Evolutionary conservation across 805 yeast genomes (phyloP).

Genomic region (Lipomyces starkeyi): DNA sequence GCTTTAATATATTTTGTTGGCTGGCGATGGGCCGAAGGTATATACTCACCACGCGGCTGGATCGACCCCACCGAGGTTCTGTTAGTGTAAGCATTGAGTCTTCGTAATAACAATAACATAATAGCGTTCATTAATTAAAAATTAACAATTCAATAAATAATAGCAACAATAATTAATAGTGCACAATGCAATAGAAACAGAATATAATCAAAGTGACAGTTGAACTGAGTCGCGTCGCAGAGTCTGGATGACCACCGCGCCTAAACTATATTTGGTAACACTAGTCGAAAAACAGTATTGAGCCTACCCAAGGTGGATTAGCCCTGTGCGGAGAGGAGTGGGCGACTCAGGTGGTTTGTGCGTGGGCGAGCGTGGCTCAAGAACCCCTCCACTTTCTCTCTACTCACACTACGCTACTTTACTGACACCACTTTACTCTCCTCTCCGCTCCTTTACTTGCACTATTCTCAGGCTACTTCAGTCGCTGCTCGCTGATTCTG

Average conservation of each 20-base stretch:
- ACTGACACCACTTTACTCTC: neutral
- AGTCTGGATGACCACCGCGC: neutral
- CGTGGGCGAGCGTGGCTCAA: neutral
- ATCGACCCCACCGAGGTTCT: neutral
- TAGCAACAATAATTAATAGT: neutral
- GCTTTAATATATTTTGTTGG: neutral
- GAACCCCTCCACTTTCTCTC: constrained; percentile 2
- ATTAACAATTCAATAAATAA: neutral
- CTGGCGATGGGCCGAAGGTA: neutral
- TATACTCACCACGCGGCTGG: neutral
- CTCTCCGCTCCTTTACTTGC: constrained; percentile 2
- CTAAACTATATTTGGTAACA: neutral
- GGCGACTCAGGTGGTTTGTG: neutral
- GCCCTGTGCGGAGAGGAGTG: neutral
- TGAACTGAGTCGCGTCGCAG: neutral
- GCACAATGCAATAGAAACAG: neutral
- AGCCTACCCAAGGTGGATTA: neutral
- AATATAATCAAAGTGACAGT: neutral
- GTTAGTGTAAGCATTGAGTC: too few species aligned
- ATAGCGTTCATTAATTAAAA: neutral
- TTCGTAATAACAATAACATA: too few species aligned
- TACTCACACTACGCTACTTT: neutral
- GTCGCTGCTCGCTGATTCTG: constrained; percentile 10
- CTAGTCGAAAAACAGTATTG: neutral
- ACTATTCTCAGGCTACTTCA: constrained; percentile 3